These are phyloP conservation scores for Berberis vulgaris DNA, from an alignment of 164 flowering plant species.

Conservation along the genomic window DNA sequence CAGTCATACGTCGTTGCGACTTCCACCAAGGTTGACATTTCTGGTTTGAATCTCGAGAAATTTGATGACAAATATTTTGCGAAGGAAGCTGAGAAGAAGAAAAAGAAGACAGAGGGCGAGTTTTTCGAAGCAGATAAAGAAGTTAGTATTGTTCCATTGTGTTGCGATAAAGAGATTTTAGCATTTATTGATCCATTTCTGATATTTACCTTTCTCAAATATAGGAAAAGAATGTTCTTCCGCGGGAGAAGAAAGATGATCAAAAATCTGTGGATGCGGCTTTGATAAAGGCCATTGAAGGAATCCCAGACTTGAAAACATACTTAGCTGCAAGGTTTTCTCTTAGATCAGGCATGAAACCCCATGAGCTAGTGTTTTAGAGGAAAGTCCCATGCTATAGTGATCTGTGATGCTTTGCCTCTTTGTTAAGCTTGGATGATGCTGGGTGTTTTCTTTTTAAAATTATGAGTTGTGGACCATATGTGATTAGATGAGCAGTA, in stretches of 20 bases:
- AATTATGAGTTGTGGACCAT: too few species aligned
- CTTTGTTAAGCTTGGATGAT: too few species aligned
- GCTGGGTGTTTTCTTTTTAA: too few species aligned
- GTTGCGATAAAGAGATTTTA: background rate
- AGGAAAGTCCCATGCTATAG: background rate
- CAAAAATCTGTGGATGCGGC: constrained; percentile 46
- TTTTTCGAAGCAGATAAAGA: constrained; percentile 78
- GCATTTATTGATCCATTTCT: background rate
- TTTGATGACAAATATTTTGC: background rate
- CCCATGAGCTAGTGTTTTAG: constrained; percentile 72
- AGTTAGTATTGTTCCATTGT: constrained; percentile 26
- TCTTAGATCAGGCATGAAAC: constrained; percentile 70
- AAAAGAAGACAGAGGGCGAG: constrained; percentile 41
- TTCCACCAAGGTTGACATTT: constrained; percentile 84
- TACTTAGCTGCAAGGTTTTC: constrained; percentile 65
- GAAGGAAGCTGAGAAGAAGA: background rate
- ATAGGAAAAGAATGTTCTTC: constrained; percentile 51
- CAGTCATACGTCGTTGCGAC: constrained; percentile 83
- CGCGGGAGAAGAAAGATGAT: constrained; percentile 58
- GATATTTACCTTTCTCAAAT: constrained; percentile 1
- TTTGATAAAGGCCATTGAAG: constrained; percentile 47
- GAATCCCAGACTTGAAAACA: constrained; percentile 54
- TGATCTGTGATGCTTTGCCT: background rate
- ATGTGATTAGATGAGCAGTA: too few species aligned
- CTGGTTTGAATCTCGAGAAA: constrained; percentile 48